Evolutionary conservation across 2,329 filamentous ascomycete species (phyloP), one percentile per base, ranked within the genome.

Genomic region (Cercospora zeina): DNA sequence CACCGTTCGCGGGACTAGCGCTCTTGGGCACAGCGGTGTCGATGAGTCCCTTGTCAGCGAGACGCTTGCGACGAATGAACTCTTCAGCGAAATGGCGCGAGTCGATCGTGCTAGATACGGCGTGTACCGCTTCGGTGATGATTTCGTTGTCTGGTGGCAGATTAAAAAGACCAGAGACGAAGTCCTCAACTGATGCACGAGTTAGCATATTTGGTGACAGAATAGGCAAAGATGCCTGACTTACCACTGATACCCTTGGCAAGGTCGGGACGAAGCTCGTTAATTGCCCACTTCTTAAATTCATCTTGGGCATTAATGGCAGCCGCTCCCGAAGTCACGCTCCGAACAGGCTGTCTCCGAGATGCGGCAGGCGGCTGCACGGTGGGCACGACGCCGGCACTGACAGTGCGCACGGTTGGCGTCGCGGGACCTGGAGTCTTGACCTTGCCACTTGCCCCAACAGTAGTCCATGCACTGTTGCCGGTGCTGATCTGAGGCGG

Each of bases 11-110:
- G 21, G 85, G 83, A 59, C 79, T 83, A 36, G 79, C 78, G 54
- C 78, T 82, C 53, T 84, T 81, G 1, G 67, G 67, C 33, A 69
- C 62, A 33, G 63, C 62, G 59, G 89, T 88, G 75, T 92, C 89
- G 16, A 96, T 82, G 42, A 97, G 85, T 39, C 67, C 95, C 80
- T 93, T 95, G 69, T 97, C 93, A 0, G 95, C 93, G 1, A 96
- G 85, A 82, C 90, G 96, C 79, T 93, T 93, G 70, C 93, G 92
- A 34, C 93, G 89, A 62, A 97, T 85, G 73, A 95, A 99, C 76
- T 99, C 95, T 63, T 96, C 90, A 0, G 91, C 92, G 73, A 97
- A 97, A 72, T 96, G 91, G 54, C 90, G 89, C 0, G 91, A 92
- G 72, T 99, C 92, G 77, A 99, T 90, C 0, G 93, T 96, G 71